Percentiles rank a stretch among this genome's conserved stretches.
Evolutionary conservation across 2,329 filamentous ascomycete genomes (phyloP).

Genomic region (Triangularia setosa): DNA sequence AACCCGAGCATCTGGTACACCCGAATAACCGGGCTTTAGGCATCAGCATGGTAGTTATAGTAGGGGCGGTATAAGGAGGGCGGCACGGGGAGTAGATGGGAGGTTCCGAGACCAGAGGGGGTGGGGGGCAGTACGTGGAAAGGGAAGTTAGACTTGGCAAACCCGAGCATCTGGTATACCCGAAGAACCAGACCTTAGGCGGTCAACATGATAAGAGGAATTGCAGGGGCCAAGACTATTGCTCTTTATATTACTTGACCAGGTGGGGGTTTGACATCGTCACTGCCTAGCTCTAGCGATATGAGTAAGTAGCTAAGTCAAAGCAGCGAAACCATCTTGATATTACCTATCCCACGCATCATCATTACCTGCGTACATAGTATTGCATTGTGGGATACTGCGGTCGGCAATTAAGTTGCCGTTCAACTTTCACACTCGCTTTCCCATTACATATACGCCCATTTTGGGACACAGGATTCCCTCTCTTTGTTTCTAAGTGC

Average conservation of each 20-base stretch:
- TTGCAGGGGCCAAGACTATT: not conserved
- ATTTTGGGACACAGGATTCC: not conserved
- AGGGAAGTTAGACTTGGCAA: not conserved
- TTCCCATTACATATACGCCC: not conserved
- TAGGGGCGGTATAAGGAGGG: not conserved
- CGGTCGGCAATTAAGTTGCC: not conserved
- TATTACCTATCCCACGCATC: not conserved
- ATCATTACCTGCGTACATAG: not conserved
- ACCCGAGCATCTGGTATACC: not conserved
- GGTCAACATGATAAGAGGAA: not conserved
- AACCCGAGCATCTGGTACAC: not conserved
- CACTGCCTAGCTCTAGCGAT: not conserved
- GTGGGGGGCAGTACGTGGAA: not conserved
- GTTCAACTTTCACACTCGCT: not conserved
- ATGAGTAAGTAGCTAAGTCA: not conserved
- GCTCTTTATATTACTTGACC: not conserved
- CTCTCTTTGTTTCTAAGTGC: not conserved
- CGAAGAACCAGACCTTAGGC: not conserved
- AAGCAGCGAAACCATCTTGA: not conserved
- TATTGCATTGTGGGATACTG: not conserved
- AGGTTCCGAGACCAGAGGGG: not conserved
- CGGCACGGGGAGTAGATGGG: not conserved
- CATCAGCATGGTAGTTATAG: not conserved
- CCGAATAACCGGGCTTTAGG: not conserved
- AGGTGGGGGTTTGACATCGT: not conserved